Evolutionary conservation across 257 asterid species (phyloP).

Genomic region (Echites panduratus): DNA sequence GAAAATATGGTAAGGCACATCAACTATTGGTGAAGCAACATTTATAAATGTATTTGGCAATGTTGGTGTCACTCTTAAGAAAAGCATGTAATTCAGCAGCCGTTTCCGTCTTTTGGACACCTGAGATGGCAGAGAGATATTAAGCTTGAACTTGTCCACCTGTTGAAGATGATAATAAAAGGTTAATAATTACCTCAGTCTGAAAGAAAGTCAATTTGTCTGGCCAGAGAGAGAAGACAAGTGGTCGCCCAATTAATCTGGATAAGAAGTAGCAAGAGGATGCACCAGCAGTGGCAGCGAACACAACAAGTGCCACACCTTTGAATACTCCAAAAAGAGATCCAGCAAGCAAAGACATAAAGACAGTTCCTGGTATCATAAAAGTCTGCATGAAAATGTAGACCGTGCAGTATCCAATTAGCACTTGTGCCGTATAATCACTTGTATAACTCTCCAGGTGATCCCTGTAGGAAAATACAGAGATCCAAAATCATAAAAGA

Average conservation of each 20-base stretch:
- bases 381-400: constrained; percentile 98
- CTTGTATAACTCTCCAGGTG: constrained; percentile 89
- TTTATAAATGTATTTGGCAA: constrained; percentile 91
- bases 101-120: constrained; percentile 69
- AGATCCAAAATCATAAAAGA: constrained; percentile 12
- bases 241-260: constrained; percentile 86
- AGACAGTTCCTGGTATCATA: constrained; percentile 96
- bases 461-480: constrained; percentile 39
- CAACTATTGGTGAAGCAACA: constrained; percentile 95
- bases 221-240: constrained; percentile 91
- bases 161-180: constrained; percentile 1
- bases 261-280: constrained; percentile 90
- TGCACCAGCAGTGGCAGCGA: constrained; percentile 92
- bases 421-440: constrained; percentile 87
- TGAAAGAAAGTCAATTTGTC: constrained; percentile 81
- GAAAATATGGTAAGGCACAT: constrained; percentile 84
- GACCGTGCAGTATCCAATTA: constrained; percentile 79
- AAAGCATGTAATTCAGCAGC: constrained; percentile 88
- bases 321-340: constrained; percentile 79
- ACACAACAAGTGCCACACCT: constrained; percentile 89
- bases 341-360: constrained; percentile 95
- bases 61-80: constrained; percentile 91
- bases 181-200: constrained; percentile 51
- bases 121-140: constrained; percentile 28
- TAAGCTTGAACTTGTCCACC: constrained; percentile 11